Evolutionary conservation across 257 asterid species (phyloP).

Genomic region (Jacaranda copaia): DNA sequence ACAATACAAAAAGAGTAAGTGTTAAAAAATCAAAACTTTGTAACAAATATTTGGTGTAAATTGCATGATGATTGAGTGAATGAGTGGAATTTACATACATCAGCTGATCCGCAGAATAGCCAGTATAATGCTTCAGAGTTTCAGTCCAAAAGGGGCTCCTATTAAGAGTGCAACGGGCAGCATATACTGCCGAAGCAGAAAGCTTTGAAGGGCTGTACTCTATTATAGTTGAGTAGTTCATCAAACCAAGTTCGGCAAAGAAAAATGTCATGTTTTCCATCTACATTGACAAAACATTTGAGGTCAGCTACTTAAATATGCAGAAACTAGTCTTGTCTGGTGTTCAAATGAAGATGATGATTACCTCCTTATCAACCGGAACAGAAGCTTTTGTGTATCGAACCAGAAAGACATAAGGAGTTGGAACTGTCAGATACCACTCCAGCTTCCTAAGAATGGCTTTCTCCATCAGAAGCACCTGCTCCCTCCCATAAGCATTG

Average conservation of each 20-base stretch:
- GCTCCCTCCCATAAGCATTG: conserved; percentile 59
- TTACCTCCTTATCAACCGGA: conserved; percentile 55
- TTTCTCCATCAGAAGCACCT: conserved; percentile 64
- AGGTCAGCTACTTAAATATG: not conserved
- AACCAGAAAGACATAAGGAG: conserved; percentile 61
- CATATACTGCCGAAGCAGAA: conserved; percentile 84
- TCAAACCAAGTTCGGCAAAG: conserved; percentile 81
- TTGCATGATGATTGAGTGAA: not conserved
- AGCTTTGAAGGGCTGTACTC: conserved; percentile 63
- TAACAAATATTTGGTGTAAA: not conserved
- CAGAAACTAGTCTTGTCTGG: too few relatives aligned
- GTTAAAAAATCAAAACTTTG: not conserved
- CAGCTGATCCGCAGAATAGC: conserved; percentile 68
- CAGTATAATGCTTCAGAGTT: conserved; percentile 76
- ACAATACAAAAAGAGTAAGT: not conserved
- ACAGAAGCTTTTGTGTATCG: conserved; percentile 61
- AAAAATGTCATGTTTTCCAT: conserved; percentile 73
- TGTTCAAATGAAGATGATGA: not conserved
- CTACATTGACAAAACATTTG: conserved; percentile 35
- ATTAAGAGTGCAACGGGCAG: conserved; percentile 73
- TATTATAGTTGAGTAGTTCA: conserved; percentile 57
- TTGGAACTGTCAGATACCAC: conserved; percentile 68
- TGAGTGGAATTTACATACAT: conserved; percentile 40
- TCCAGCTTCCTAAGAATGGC: conserved; percentile 62
- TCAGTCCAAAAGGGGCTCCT: conserved; percentile 69